phyloP scores from a whole-genome alignment of 2,329 filamentous ascomycete species.

The Talaromyces piceae region DNA sequence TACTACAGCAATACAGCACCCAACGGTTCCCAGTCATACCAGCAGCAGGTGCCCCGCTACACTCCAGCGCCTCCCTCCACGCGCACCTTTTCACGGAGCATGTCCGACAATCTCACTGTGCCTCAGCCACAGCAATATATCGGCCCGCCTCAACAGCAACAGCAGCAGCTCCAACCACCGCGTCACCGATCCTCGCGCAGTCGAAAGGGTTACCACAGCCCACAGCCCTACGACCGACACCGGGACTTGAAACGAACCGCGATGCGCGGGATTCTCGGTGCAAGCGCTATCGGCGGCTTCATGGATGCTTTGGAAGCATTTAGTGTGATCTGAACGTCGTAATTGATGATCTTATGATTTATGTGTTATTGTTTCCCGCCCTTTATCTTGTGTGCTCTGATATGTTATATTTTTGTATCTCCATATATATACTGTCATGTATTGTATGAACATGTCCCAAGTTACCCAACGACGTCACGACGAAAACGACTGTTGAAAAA shows the following conservation, averaged over 20 bases:
- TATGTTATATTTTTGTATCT: neutral
- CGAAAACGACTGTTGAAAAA: neutral
- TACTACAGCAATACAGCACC: constrained; percentile 3
- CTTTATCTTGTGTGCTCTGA: neutral
- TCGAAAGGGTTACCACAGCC: constrained; percentile 9
- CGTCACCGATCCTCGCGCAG: constrained; percentile 14
- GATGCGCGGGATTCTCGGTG: constrained; percentile 28
- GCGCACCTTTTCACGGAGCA: neutral
- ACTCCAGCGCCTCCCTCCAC: constrained; percentile 11
- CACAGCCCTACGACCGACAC: constrained; percentile 15
- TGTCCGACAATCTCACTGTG: constrained; percentile 4
- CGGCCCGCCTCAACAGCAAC: constrained; percentile 14
- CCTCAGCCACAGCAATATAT: constrained; percentile 6
- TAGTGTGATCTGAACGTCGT: constrained; percentile 6
- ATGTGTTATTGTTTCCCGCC: neutral
- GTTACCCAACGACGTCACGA: neutral
- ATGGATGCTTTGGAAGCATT: constrained; percentile 34
- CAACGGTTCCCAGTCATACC: constrained; percentile 13
- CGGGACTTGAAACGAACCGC: constrained; percentile 26
- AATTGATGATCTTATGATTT: neutral
- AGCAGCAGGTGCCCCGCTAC: constrained; percentile 11
- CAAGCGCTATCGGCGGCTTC: constrained; percentile 32
- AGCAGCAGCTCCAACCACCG: constrained; percentile 13
- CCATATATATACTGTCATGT: neutral
- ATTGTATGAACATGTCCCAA: neutral